Evolutionary conservation across 345 rosid genomes (phyloP).

Genomic region (Atalantia buxifolia): DNA sequence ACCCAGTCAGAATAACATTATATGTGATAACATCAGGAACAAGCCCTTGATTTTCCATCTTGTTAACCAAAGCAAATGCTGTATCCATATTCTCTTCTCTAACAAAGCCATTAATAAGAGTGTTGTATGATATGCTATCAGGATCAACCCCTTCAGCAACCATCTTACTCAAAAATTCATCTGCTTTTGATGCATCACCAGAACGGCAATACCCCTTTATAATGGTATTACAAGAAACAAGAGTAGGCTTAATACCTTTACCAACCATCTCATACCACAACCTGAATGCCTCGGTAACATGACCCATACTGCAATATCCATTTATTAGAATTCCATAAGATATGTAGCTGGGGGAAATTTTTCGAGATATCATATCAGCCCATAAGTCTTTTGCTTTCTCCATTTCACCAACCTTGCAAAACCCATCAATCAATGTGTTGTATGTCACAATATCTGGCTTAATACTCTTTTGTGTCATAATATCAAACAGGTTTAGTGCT

Average conservation of each 20-base stretch:
- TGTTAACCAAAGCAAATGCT: no score
- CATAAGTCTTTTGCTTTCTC: conserved; percentile 58
- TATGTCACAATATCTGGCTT: conserved; percentile 73
- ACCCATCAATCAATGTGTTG: conserved; percentile 78
- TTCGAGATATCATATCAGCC: conserved; percentile 49
- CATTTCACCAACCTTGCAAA: conserved; percentile 66
- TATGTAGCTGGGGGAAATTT: conserved; percentile 51
- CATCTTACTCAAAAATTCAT: no score
- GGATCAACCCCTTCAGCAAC: no score
- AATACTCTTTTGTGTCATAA: conserved; percentile 57
- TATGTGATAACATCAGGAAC: no score
- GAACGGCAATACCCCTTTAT: no score
- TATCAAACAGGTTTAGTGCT: conserved; percentile 48
- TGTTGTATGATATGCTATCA: no score
- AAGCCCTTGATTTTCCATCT: no score
- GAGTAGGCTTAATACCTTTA: conserved; percentile 52
- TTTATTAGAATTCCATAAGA: conserved; percentile 69
- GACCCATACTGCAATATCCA: conserved; percentile 57
- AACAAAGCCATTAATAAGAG: no score
- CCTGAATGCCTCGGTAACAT: conserved; percentile 50
- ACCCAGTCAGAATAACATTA: no score
- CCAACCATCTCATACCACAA: conserved; percentile 79
- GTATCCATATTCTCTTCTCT: no score
- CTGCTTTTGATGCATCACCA: no score
- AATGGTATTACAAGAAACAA: conserved; percentile 55